A percentile compares a stretch with the other conserved stretches of the same genome.
These are phyloP conservation scores for Spizellomyces sp. DNA, from an alignment of 192 early-diverging fungal species.

Conservation along the genomic window DNA sequence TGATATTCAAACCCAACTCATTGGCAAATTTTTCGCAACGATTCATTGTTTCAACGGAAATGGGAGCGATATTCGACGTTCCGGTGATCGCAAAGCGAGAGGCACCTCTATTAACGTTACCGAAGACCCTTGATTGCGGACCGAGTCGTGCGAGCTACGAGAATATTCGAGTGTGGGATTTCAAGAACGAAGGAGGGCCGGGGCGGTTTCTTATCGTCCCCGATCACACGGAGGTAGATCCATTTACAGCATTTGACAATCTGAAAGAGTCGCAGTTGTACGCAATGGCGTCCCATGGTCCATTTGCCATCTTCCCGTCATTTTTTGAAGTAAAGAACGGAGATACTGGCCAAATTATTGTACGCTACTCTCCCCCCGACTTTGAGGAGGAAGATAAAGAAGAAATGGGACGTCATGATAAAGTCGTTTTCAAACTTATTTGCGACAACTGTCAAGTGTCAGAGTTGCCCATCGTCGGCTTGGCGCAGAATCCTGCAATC, in stretches of 20 bases:
- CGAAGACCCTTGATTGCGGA: constrained; percentile 48
- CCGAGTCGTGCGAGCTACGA: constrained; percentile 44
- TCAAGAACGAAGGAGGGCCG: constrained; percentile 45
- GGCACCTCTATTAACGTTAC: constrained; percentile 44
- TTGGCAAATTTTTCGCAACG: constrained; percentile 41
- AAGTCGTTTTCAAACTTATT: constrained; percentile 37
- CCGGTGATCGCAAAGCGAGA: constrained; percentile 39
- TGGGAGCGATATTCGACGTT: constrained; percentile 24
- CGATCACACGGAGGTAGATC: constrained; percentile 25
- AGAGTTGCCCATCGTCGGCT: constrained; percentile 37
- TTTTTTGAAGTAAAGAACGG: constrained; percentile 37
- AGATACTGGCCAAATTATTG: constrained; percentile 34
- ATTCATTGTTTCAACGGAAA: constrained; percentile 48
- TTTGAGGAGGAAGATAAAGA: neutral
- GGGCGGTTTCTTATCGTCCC: constrained; percentile 46
- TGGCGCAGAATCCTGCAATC: constrained; percentile 37
- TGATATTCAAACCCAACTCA: constrained; percentile 48
- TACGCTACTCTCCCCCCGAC: constrained; percentile 29
- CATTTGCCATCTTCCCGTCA: constrained; percentile 45
- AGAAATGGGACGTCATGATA: constrained; percentile 12
- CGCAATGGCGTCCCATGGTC: constrained; percentile 16
- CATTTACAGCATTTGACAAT: constrained; percentile 40
- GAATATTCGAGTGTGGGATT: constrained; percentile 33
- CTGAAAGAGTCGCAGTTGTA: constrained; percentile 10
- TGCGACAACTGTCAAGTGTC: constrained; percentile 54